phyloP scores from a whole-genome alignment of 2,329 filamentous ascomycete species.

The Didymella lethalis region DNA sequence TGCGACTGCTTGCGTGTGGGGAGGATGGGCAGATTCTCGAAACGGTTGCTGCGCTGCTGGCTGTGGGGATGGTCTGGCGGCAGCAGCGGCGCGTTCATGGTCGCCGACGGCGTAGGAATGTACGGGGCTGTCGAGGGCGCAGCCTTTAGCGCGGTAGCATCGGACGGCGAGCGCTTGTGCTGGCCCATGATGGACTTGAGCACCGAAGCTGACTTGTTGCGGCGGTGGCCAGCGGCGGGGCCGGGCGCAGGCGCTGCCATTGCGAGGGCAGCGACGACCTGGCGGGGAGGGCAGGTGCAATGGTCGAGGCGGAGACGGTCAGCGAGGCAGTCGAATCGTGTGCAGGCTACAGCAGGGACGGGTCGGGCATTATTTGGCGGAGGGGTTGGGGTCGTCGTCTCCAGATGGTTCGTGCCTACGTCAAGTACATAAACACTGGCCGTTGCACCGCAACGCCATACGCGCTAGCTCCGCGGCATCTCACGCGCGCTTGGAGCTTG shows the following conservation, averaged over 20 bases:
- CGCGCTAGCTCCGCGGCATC: constrained; percentile 15
- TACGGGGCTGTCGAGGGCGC: constrained; percentile 32
- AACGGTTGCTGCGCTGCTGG: constrained; percentile 43
- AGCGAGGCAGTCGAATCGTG: constrained; percentile 6
- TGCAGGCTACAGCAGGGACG: constrained; percentile 20
- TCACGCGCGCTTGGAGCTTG: constrained; percentile 10
- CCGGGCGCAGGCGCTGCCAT: constrained; percentile 39
- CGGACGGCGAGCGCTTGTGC: constrained; percentile 59
- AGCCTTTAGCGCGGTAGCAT: constrained; percentile 43
- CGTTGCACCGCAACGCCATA: constrained; percentile 15
- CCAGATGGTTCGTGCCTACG: constrained; percentile 23
- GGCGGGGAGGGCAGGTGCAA: constrained; percentile 8
- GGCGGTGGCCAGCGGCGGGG: constrained; percentile 44
- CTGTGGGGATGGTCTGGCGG: constrained; percentile 60
- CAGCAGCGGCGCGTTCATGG: constrained; percentile 52
- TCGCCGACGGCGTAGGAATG: constrained; percentile 32
- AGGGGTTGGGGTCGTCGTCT: constrained; percentile 16
- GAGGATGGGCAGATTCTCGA: constrained; percentile 36
- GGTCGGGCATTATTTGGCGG: constrained; percentile 16
- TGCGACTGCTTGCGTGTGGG: constrained; percentile 49
- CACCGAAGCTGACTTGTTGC: constrained; percentile 53
- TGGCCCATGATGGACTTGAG: constrained; percentile 63
- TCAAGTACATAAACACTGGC: constrained; percentile 15
- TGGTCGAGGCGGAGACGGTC: constrained; percentile 3
- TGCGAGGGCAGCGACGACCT: constrained; percentile 20